Conservation (phyloP, 2,329 filamentous ascomycete species). For the Trichoderma sp. region DNA sequence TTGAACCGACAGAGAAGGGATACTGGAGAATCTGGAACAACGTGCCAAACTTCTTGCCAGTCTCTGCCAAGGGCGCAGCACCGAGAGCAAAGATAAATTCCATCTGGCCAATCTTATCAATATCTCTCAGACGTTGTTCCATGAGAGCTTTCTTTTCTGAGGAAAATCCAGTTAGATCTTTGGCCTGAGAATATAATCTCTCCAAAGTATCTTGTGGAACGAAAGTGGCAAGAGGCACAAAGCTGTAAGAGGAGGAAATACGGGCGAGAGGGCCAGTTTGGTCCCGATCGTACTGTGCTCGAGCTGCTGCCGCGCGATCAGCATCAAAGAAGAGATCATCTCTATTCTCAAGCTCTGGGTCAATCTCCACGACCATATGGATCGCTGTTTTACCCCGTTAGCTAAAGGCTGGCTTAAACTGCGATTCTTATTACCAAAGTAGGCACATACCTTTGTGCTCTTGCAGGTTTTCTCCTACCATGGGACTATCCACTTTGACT, state of each 20-base stretch:
- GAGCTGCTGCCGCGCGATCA: conserved; percentile 31
- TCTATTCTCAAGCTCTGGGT: conserved; percentile 39
- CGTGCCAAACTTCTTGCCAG: conserved; percentile 46
- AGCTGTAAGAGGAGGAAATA: conserved; percentile 42
- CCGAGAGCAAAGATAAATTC: conserved; percentile 51
- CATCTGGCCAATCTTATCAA: conserved; percentile 41
- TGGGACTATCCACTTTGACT: conserved; percentile 40
- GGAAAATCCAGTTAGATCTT: conserved; percentile 24
- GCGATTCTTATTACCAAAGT: conserved; percentile 21
- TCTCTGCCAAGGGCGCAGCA: conserved; percentile 42
- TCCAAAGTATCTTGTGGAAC: conserved; percentile 28
- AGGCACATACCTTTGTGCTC: conserved; percentile 41
- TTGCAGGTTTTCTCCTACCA: conserved; percentile 50
- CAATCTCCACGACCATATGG: conserved; percentile 45
- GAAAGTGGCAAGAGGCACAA: conserved; percentile 41
- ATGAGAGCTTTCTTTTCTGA: conserved; percentile 32
- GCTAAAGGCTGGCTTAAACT: background rate
- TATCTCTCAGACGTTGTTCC: conserved; percentile 33
- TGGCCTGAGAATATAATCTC: conserved; percentile 24
- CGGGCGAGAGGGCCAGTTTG: conserved; percentile 39
- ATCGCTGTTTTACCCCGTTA: conserved; percentile 34
- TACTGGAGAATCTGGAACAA: conserved; percentile 52
- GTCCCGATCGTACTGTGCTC: conserved; percentile 33
- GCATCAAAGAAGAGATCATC: conserved; percentile 39
- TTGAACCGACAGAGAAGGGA: conserved; percentile 47